Evolutionary conservation across 2,329 filamentous ascomycete genomes (phyloP), one percentile per base, ranked within the genome.

Genomic region (Coniochaeta hoffmannii): DNA sequence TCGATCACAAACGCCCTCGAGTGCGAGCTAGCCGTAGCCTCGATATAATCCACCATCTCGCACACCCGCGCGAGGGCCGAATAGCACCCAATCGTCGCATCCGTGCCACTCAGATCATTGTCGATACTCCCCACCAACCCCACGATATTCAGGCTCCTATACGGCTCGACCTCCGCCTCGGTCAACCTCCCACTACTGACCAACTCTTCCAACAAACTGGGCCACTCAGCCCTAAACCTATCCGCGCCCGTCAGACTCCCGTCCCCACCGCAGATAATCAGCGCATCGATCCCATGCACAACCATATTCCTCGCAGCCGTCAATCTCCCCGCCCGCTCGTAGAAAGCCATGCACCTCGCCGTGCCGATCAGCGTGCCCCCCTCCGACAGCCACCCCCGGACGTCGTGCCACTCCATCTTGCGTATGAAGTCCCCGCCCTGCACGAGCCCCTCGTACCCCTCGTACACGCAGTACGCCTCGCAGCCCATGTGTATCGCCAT

Each of bases 251-350:
- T 99, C 66, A 99, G 81, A 61, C 90, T 96, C 60, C 94, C 94
- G 69, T 99, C 94, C 75, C 94, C 94, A 69, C 94, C 94, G 71
- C 93, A 97, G 68, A 99, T 95, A 65, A 99, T 88, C 64, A 99
- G 79, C 54, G 94, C 94, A 69, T 99, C 91, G 62, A 99, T 97
- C 67, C 94, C 94, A 63, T 90, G 85, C 58, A 90, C 72, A 41
- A 99, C 83, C 85, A 99, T 87, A 76, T 99, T 97, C 79, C 93
- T 96, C 57, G 94, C 94, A 1, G 90, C 94, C 54, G 78, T 81
- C 58, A 96, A 73, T 61, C 94, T 87, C 17, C 94, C 94, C 30
- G 86, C 76, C 50, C 94, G 87, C 72, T 97, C 88, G 73, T 89
- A 93, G 75, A 99, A 99, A 56, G 84, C 86, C 84, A 88, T 90